Conservation (phyloP, 2,329 filamentous ascomycete genomes). For the Pleomassaria siparia region DNA sequence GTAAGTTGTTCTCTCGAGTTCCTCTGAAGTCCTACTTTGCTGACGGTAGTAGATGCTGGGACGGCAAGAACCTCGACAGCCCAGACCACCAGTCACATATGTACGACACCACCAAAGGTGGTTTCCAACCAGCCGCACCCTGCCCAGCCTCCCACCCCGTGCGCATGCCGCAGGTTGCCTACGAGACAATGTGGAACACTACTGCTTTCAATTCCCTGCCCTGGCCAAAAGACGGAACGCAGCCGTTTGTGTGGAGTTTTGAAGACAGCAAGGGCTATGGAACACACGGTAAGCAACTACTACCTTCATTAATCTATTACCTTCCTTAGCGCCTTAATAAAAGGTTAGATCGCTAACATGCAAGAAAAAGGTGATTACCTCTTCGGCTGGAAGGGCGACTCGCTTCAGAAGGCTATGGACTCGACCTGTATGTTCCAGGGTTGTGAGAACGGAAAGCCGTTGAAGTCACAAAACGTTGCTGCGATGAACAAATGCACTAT, state of each 20-base stretch:
- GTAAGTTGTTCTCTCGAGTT: constrained; percentile 61
- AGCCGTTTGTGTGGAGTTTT: constrained; percentile 20
- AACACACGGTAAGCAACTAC: too few relatives aligned
- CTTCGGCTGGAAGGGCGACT: constrained; percentile 16
- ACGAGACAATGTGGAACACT: constrained; percentile 34
- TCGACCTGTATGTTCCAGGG: constrained; percentile 16
- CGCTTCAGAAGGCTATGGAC: constrained; percentile 15
- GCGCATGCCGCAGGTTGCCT: constrained; percentile 33
- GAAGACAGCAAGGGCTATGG: constrained; percentile 22
- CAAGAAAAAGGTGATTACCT: constrained; percentile 7
- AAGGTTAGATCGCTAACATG: too few relatives aligned
- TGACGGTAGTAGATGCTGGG: constrained; percentile 64
- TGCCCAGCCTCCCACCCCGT: constrained; percentile 27
- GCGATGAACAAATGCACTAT: constrained; percentile 28
- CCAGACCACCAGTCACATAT: constrained; percentile 65
- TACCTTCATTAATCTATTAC: too few relatives aligned
- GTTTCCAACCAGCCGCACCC: constrained; percentile 31
- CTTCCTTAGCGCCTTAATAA: too few relatives aligned
- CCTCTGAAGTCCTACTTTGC: constrained; percentile 68
- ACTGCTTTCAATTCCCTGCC: constrained; percentile 9
- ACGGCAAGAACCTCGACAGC: constrained; percentile 60
- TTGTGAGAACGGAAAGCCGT: constrained; percentile 12
- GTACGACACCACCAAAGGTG: constrained; percentile 29
- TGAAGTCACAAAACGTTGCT: constrained; percentile 23
- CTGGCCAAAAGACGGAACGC: constrained; percentile 16